A percentile compares a stretch with the other conserved stretches of the same genome.
Evolutionary conservation across 78 protist species (phyloP).

Genomic region (Cavenderia fasciculata): DNA sequence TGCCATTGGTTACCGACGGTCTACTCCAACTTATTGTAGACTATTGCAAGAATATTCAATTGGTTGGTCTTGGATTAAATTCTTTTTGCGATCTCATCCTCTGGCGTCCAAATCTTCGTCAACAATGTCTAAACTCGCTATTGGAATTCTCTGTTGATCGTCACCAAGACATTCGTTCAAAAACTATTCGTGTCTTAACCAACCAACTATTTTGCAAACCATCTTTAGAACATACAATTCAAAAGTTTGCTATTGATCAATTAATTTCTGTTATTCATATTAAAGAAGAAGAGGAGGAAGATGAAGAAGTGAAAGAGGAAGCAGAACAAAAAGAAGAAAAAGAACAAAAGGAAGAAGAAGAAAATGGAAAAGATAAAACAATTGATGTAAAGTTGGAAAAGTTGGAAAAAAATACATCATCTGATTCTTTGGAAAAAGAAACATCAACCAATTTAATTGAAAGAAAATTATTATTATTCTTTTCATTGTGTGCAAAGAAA

Average conservation of each 20-base stretch:
- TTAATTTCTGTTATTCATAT: not conserved
- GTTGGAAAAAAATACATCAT: not conserved
- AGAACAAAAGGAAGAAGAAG: not conserved
- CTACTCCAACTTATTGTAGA: not conserved
- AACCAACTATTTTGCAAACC: slow-evolving; percentile 4
- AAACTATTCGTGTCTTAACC: slow-evolving; percentile 7
- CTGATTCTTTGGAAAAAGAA: not conserved
- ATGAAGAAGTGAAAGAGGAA: not conserved
- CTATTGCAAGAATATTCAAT: not conserved
- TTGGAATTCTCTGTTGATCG: slow-evolving; percentile 1
- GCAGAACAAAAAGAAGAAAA: not conserved
- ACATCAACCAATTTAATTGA: slow-evolving; percentile 13
- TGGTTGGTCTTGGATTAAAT: slow-evolving; percentile 10
- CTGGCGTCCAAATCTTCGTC: slow-evolving; percentile 42
- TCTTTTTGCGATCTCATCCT: slow-evolving; percentile 14
- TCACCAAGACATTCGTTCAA: slow-evolving; percentile 12
- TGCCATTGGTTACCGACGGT: not conserved
- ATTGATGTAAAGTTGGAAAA: not conserved
- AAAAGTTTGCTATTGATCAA: slow-evolving; percentile 37
- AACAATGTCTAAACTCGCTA: slow-evolving; percentile 23
- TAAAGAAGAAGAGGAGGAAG: not conserved
- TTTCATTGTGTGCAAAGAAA: slow-evolving; percentile 32
- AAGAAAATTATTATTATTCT: slow-evolving; percentile 28
- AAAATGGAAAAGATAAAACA: not conserved
- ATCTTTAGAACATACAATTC: not conserved